Evolutionary conservation across 2,329 filamentous ascomycete genomes (phyloP).

Genomic region (Sporothrix humicola): DNA sequence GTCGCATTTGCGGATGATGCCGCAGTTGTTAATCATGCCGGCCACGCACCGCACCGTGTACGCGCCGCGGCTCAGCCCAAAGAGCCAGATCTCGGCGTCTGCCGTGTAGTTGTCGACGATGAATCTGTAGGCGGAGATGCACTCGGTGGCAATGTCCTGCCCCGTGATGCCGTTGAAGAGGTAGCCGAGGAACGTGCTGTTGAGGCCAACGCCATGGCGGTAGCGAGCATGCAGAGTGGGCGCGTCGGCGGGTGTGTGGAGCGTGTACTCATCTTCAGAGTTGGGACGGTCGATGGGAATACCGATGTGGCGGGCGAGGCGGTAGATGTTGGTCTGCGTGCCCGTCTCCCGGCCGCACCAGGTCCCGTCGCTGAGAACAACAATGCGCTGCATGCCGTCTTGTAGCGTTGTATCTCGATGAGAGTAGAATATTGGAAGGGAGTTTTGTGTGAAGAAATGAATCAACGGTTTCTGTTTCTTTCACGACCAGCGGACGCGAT

Average conservation of each 20-base stretch:
- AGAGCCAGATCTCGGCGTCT: slow-evolving; percentile 41
- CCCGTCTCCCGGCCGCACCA: slow-evolving; percentile 22
- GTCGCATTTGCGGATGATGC: slow-evolving; percentile 36
- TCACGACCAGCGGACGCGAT: too few relatives aligned
- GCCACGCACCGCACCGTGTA: slow-evolving; percentile 41
- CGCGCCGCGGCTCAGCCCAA: slow-evolving; percentile 42
- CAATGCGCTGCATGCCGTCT: too few relatives aligned
- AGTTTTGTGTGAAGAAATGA: too few relatives aligned
- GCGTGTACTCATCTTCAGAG: background rate
- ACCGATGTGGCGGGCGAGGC: slow-evolving; percentile 30
- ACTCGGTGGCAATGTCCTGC: slow-evolving; percentile 25
- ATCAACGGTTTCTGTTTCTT: too few relatives aligned
- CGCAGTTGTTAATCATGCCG: slow-evolving; percentile 44
- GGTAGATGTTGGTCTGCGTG: slow-evolving; percentile 31
- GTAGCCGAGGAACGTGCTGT: slow-evolving; percentile 26
- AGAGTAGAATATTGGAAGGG: too few relatives aligned
- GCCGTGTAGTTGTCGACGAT: slow-evolving; percentile 39
- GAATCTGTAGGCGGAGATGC: slow-evolving; percentile 29
- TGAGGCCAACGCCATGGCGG: slow-evolving; percentile 22
- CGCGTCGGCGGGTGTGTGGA: background rate
- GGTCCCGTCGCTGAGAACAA: slow-evolving; percentile 23
- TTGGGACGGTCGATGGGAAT: slow-evolving; percentile 1
- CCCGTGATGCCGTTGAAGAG: slow-evolving; percentile 26
- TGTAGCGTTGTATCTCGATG: too few relatives aligned
- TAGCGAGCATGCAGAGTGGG: slow-evolving; percentile 7